Base-by-base conservation (phyloP, 305 asterid genomes). In the Rubia tinctorum region DNA sequence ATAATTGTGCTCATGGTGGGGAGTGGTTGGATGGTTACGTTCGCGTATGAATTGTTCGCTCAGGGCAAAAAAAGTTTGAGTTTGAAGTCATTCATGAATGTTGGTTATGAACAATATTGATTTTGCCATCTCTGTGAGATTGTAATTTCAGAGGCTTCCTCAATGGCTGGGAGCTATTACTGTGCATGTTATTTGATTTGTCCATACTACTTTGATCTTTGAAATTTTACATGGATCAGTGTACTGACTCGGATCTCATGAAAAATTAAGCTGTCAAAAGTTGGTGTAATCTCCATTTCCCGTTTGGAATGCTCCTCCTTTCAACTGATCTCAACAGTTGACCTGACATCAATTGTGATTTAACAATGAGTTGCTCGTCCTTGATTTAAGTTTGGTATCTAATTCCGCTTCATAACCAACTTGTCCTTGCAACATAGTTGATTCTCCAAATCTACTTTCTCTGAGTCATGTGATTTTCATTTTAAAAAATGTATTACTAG, bases 1-100 rank as follows among this genome's bases (percentile, higher is more conserved):
- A 58, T 79, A 0, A 61, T 61, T 59, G 65, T 59, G 60, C 60
- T 55, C 60, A 55, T 55, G 60, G 60, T 55, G 60, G 60, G 60
- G 23, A 55, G 60, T 55, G 60, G 60, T 10, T 55, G 60, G 60
- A 55, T 55, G 60, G 65, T 59, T 30, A 59, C 65, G 17, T 20
- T 59, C 37, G 65, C 65, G 37, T 59, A 59, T 23, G 65, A 59
- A 23, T 9, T 59, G 39, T 59, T 20, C 9, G 65, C 65, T 59
- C 37, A 59, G 65, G 30, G 65, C 37, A 59, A 59, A 59, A 59
- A 25, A 30, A 59, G 65, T 5, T 59, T 25, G 10, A 59, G 37
- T 9, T 59, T 59, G 11, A 59, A 59, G 37, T 59, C 65, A 0
- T 59, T 22, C 37, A 59, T 59, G 65, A 25, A 59, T 22, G 30